These are phyloP conservation scores for Mortierella sp. DNA, from an alignment of 371 early-diverging fungal species.

Conservation along the genomic window DNA sequence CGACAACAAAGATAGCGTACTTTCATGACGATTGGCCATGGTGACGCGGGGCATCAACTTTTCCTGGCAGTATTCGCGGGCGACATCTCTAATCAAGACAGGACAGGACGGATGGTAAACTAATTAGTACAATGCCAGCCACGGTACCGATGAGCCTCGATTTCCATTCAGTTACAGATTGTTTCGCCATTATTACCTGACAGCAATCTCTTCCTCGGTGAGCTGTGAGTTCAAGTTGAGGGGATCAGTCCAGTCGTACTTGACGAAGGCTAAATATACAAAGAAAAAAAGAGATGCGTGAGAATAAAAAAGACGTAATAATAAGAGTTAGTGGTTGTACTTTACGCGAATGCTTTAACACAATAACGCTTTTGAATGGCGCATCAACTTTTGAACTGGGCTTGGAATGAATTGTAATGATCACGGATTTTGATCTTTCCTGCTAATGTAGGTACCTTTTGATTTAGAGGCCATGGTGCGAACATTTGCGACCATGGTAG, in stretches of 20 bases:
- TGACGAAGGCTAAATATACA: constrained; percentile 63
- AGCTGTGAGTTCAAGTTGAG: constrained; percentile 86
- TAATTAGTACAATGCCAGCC: not conserved
- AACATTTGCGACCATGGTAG: constrained; percentile 43
- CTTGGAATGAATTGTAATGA: too few species aligned
- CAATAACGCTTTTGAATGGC: too few species aligned
- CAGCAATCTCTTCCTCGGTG: constrained; percentile 90
- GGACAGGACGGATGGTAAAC: not conserved
- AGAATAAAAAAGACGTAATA: not conserved
- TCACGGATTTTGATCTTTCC: not conserved
- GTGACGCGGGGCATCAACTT: constrained; percentile 90
- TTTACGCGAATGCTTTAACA: too few species aligned
- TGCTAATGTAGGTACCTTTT: constrained; percentile 35
- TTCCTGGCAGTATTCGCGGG: constrained; percentile 89
- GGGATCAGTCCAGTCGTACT: constrained; percentile 96
- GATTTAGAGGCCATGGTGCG: constrained; percentile 66
- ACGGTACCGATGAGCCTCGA: not conserved
- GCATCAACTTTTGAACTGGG: too few species aligned
- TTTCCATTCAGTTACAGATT: not conserved
- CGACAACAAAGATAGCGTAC: constrained; percentile 59
- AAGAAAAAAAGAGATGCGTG: not conserved
- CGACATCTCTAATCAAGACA: constrained; percentile 74
- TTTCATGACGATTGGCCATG: constrained; percentile 88
- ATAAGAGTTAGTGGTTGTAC: not conserved
- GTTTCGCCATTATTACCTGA: constrained; percentile 63